Conservation (phyloP, 2,329 filamentous ascomycete species). For the Verticillium alfalfae region DNA sequence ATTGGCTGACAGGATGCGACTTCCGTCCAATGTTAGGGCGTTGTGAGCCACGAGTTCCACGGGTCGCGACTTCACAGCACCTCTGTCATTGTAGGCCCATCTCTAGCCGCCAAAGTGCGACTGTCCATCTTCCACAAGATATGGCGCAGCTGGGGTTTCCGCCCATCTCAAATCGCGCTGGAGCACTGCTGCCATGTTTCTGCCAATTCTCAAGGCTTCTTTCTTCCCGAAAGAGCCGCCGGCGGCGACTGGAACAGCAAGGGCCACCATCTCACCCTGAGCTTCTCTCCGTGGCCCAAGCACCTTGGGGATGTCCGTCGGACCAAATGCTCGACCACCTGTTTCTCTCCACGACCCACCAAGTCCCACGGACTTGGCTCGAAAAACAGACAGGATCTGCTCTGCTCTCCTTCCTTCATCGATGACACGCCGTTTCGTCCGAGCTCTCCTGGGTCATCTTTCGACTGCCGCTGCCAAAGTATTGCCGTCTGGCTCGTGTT, state of each 20-base stretch:
- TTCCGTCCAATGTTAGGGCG: background rate
- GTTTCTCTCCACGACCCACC: constrained; percentile 2
- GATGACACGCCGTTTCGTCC: background rate
- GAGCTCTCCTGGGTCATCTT: background rate
- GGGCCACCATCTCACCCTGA: background rate
- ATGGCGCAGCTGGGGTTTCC: background rate
- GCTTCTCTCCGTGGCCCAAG: background rate
- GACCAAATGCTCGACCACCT: constrained; percentile 6
- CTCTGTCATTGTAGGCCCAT: background rate
- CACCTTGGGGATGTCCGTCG: constrained; percentile 14
- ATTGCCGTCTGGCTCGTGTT: constrained; percentile 1
- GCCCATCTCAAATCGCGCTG: background rate
- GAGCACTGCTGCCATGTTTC: background rate
- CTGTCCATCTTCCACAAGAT: background rate
- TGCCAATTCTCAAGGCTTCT: background rate
- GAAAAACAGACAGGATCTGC: constrained; percentile 1
- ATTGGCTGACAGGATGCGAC: background rate
- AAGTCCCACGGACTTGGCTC: background rate
- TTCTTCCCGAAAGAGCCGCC: background rate
- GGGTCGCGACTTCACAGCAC: background rate
- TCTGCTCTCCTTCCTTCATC: background rate
- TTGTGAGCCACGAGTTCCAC: background rate
- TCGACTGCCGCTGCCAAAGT: background rate
- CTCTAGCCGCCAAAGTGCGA: background rate
- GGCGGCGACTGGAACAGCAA: background rate